Percentiles rank a stretch among this genome's conserved stretches.
Conservation (phyloP, 2,329 filamentous ascomycete species). For the Cytospora piceae region DNA sequence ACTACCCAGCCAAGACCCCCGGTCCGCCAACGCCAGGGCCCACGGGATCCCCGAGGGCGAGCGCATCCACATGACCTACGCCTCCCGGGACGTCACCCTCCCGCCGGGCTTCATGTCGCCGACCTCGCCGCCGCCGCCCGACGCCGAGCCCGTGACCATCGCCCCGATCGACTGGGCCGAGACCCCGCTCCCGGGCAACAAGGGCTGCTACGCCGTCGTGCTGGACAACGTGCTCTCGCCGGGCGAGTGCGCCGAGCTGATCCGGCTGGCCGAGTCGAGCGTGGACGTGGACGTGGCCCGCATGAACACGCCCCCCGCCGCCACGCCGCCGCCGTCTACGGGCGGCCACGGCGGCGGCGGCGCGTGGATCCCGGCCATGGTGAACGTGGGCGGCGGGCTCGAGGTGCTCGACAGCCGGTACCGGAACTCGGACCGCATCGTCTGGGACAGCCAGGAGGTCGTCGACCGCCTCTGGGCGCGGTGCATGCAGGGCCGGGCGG, state of each 20-base stretch:
- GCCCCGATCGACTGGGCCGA: conserved; percentile 57
- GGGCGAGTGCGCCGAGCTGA: conserved; percentile 64
- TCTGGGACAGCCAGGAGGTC: conserved; percentile 69
- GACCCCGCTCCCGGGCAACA: conserved; percentile 56
- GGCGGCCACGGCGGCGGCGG: no score
- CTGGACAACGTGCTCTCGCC: conserved; percentile 66
- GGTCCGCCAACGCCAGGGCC: conserved; percentile 20
- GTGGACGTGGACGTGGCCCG: conserved; percentile 54
- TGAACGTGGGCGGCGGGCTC: conserved; percentile 65
- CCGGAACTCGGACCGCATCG: conserved; percentile 75
- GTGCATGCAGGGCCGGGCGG: conserved; percentile 50
- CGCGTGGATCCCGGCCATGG: conserved; percentile 68
- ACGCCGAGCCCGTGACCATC: conserved; percentile 49
- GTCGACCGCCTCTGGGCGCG: conserved; percentile 67
- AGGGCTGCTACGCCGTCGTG: conserved; percentile 59
- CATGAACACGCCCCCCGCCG: conserved; percentile 35
- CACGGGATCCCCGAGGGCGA: conserved; percentile 24
- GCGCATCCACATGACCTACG: conserved; percentile 31
- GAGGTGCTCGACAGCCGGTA: conserved; percentile 62
- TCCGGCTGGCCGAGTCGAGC: conserved; percentile 55
- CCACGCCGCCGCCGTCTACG: no score
- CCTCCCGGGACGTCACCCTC: conserved; percentile 43
- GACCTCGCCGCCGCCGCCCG: conserved; percentile 42
- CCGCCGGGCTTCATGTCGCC: conserved; percentile 51
- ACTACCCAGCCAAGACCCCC: conserved; percentile 10